phyloP scores from a whole-genome alignment of 495 filamentous ascomycete genomes.

The Saxophila tyrrhenica region DNA sequence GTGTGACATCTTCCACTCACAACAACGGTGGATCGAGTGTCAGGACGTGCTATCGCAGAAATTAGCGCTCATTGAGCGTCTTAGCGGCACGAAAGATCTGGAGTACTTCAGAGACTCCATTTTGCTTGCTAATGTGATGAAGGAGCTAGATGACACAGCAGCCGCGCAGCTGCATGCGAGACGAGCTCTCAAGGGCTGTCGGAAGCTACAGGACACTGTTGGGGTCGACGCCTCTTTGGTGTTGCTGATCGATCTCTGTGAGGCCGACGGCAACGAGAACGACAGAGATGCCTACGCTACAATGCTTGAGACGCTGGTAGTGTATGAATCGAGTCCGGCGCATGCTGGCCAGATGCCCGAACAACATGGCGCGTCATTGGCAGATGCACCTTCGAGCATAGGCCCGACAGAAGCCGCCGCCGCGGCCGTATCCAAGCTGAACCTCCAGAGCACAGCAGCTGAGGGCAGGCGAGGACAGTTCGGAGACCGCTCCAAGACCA shows the following conservation, averaged over 20 bases:
- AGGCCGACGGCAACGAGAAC: not conserved
- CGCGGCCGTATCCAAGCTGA: too few species aligned
- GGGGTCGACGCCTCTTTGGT: not conserved
- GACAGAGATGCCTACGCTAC: slow-evolving; percentile 1
- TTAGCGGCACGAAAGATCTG: not conserved
- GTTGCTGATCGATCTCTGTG: not conserved
- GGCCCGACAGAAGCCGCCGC: too few species aligned
- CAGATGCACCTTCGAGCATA: too few species aligned
- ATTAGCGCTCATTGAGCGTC: slow-evolving; percentile 1
- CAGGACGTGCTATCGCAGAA: not conserved
- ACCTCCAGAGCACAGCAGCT: too few species aligned
- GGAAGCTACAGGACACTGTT: not conserved
- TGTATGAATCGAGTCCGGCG: too few species aligned
- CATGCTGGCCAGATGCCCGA: too few species aligned
- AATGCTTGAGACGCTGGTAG: not conserved
- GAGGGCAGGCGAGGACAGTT: too few species aligned
- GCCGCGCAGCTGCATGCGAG: slow-evolving; percentile 1
- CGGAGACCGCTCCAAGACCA: too few species aligned
- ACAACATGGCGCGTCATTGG: too few species aligned
- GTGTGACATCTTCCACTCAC: not conserved
- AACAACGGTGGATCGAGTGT: not conserved
- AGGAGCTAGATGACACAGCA: not conserved
- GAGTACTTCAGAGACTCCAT: not conserved
- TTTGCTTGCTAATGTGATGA: not conserved
- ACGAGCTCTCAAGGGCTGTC: not conserved